Evolutionary conservation across 192 early-diverging fungal genomes (phyloP).

Genomic region (Coemansia sp.): DNA sequence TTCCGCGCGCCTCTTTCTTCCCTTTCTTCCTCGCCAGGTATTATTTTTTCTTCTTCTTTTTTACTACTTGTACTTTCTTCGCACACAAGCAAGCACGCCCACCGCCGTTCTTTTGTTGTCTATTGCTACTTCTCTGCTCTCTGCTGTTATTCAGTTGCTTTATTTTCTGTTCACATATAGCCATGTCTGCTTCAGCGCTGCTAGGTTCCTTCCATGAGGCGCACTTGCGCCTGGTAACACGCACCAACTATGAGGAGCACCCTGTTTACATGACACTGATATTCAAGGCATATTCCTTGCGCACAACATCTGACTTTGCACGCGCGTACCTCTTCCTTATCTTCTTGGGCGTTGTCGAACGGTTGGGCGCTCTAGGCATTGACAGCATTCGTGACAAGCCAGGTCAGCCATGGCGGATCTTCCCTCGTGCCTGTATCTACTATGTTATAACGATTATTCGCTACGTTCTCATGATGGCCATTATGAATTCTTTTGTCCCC

Average conservation of each 20-base stretch:
- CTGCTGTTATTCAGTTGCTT: not conserved
- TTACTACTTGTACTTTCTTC: not conserved
- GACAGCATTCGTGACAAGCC: slow-evolving; percentile 50
- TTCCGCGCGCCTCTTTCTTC: slow-evolving; percentile 14
- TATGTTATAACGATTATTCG: slow-evolving; percentile 46
- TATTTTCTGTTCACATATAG: not conserved
- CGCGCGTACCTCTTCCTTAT: slow-evolving; percentile 49
- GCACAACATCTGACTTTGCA: slow-evolving; percentile 31
- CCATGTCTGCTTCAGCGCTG: slow-evolving; percentile 18
- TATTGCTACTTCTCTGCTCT: not conserved
- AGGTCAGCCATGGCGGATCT: slow-evolving; percentile 53
- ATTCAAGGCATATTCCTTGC: slow-evolving; percentile 42
- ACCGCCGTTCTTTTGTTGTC: not conserved
- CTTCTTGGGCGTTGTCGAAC: slow-evolving; percentile 44
- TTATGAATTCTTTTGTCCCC: slow-evolving; percentile 39
- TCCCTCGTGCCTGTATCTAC: slow-evolving; percentile 50
- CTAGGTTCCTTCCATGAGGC: slow-evolving; percentile 28
- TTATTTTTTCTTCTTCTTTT: slow-evolving; percentile 4
- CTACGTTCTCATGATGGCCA: slow-evolving; percentile 51
- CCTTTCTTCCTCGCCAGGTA: slow-evolving; percentile 6
- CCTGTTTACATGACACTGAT: slow-evolving; percentile 40
- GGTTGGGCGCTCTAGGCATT: slow-evolving; percentile 38
- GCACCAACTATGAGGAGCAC: not conserved
- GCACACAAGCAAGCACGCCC: not conserved
- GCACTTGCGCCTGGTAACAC: slow-evolving; percentile 24